Conservation (phyloP, 805 yeast species). For the Lipomyces spencermartinsiae region DNA sequence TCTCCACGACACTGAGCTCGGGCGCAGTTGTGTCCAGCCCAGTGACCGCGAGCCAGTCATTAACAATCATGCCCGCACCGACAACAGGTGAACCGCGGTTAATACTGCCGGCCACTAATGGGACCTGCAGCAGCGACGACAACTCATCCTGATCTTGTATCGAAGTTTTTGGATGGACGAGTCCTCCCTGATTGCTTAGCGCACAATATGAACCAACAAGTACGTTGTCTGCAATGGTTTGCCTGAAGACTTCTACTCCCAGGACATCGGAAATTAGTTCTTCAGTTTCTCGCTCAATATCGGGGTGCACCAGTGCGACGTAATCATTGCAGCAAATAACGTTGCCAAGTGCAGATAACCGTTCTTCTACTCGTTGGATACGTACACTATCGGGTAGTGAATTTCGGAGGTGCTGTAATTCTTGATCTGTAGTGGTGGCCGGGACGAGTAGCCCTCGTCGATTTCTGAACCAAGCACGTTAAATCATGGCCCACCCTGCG, state of each 20-base stretch:
- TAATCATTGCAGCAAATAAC: constrained; percentile 98
- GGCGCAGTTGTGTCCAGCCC: constrained; percentile 99
- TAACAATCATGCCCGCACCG: constrained; percentile 98
- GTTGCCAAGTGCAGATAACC: constrained; percentile 95
- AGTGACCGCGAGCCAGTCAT: constrained; percentile 96
- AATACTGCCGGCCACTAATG: constrained; percentile 97
- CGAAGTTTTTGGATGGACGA: constrained; percentile 97
- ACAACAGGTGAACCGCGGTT: constrained; percentile 97
- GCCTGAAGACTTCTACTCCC: constrained; percentile 99
- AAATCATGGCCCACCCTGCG: neutral
- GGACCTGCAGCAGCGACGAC: constrained; percentile 93
- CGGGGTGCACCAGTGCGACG: constrained; percentile 99
- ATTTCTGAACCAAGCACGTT: constrained; percentile 60
- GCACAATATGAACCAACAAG: constrained; percentile 96
- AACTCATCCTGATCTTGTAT: constrained; percentile 98
- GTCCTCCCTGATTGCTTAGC: constrained; percentile 95
- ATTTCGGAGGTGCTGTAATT: constrained; percentile 95
- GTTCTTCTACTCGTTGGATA: constrained; percentile 97
- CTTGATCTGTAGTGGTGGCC: constrained; percentile 97
- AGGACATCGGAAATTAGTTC: constrained; percentile 96
- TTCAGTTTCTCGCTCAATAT: constrained; percentile 98
- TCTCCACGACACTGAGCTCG: constrained; percentile 93
- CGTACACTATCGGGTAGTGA: constrained; percentile 93
- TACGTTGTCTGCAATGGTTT: constrained; percentile 97
- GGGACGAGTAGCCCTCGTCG: constrained; percentile 97